Base-by-base conservation (phyloP, 805 yeast genomes). In the Saccharomycopsis sp. region DNA sequence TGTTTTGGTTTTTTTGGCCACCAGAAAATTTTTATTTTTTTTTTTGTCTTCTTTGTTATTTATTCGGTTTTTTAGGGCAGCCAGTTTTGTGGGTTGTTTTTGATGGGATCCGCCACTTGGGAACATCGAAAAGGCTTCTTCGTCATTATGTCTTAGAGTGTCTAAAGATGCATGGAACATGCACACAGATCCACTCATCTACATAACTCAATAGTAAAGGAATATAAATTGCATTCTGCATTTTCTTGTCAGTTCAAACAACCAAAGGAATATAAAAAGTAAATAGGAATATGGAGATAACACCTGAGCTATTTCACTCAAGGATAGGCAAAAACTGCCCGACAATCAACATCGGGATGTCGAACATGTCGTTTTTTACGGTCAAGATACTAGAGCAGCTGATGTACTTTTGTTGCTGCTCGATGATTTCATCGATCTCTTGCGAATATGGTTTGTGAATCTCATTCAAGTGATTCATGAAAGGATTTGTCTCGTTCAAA, bases 321-420 rank as follows among this genome's bases (percentile, higher is more conserved):
- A 86, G 70, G 1, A 86, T 79, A 1, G 94, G 94, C 50, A 87
- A 67, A 65, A 87, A 86, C 66, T 89, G 92, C 0, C 96, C 96
- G 51, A 87, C 85, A 18, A 89, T 82, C 66, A 89, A 73, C 89
- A 88, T 83, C 5, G 96, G 95, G 52, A 89, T 82, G 70, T 87
- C 92, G 71, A 87, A 89, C 52, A 85, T 82, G 71, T 89, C 96
- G 63, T 94, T 74, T 63, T 87, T 87, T 15, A 89, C 89, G 0
- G 96, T 89, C 91, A 94, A 87, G 15, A 89, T 89, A 48, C 89
- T 83, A 46, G 91, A 84, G 64, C 91, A 87, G 60, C 81, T 81
- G 23, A 84, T 78, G 57, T 66, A 70, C 18, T 71, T 70, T 1
- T 70, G 68, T 12, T 54, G 41, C 55, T 51, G n/a, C 58, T 57